Percentiles rank a stretch among this genome's conserved stretches.
phyloP scores from a whole-genome alignment of 2,329 filamentous ascomycete species.

The Pestalotiopsis sp. region DNA sequence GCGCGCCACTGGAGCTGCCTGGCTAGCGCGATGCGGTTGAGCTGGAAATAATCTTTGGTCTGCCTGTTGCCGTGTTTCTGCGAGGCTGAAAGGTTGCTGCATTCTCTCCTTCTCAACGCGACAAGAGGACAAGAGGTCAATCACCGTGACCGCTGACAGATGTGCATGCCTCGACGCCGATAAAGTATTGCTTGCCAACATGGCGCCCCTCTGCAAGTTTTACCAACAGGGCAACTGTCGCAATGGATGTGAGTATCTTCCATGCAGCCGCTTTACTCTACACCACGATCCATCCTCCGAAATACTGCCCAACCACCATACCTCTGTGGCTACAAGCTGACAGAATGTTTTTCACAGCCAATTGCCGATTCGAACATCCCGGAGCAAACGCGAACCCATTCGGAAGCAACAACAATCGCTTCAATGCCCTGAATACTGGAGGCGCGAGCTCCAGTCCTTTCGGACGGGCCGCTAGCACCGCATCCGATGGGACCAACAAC shows the following conservation, averaged over 20 bases:
- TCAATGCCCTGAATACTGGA: constrained; percentile 26
- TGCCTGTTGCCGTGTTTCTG: not conserved
- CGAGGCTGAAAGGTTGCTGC: constrained; percentile 13
- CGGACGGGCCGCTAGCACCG: constrained; percentile 8
- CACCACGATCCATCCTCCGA: not conserved
- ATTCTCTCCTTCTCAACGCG: not conserved
- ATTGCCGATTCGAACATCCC: constrained; percentile 58
- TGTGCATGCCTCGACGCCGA: not conserved
- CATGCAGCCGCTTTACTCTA: not conserved
- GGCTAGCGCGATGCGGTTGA: not conserved
- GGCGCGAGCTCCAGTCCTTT: constrained; percentile 12
- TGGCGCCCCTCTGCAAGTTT: constrained; percentile 60
- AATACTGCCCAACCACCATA: not conserved
- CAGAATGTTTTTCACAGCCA: constrained; percentile 40
- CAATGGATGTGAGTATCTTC: constrained; percentile 56
- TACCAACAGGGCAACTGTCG: constrained; percentile 68
- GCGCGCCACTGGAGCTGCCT: not conserved
- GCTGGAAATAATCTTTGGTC: not conserved
- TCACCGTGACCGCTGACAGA: not conserved
- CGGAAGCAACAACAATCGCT: constrained; percentile 32
- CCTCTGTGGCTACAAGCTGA: not conserved
- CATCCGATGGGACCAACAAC: constrained; percentile 24
- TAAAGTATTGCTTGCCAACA: constrained; percentile 13
- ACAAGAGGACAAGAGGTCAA: not conserved
- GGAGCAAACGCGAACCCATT: constrained; percentile 38